Base-by-base conservation (phyloP, 2,329 filamentous ascomycete species). In the Colletotrichum spinosum region DNA sequence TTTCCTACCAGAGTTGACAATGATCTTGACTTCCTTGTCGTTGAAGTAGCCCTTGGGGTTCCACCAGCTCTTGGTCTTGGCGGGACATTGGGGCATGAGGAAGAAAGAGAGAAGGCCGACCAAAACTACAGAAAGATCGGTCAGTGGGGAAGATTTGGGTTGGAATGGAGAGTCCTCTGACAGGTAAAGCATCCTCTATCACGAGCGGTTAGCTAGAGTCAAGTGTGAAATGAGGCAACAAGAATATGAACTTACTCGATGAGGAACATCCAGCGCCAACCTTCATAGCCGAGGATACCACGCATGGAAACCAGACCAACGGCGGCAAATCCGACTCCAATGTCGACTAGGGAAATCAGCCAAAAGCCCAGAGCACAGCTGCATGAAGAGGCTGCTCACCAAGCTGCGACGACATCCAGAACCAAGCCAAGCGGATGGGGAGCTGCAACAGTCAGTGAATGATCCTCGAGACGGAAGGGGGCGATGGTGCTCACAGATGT, bases 351-450 rank as follows among this genome's bases (percentile, higher is more conserved):
- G 9, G 11, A 70, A 2, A 25, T 57, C 8, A 62, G 38, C 5
- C 15, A 8, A 33, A 4, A 39, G 12, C 4, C 2, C 11, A 13
- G 12, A 9, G 46, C 2, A 8, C 2, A 2, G 12, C 11, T 6
- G 3, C 6, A 4, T 11, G 3, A 7, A 25, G 12, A n/a, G 4
- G 8, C 8, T 2, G 46, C 69, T 67, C 13, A 73, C 74, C 70
- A 58, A 75, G 42, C 56, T 74, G 72, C 5, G 71, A 73, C 67
- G 72, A 74, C 69, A 85, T 84, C 90, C 90, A 92, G 75, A 92
- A 92, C 77, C 84, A 91, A 56, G 86, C 86, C 33, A 92, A 78
- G 0, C 90, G 83, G 42, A 86, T 82, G 0, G 90, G 89, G 2
- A 92, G 80, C 74, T 92, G 15, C 2, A 3, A 17, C 55, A 34